phyloP scores from a whole-genome alignment of 2,329 filamentous ascomycete species.

The Diaporthe humulicola region DNA sequence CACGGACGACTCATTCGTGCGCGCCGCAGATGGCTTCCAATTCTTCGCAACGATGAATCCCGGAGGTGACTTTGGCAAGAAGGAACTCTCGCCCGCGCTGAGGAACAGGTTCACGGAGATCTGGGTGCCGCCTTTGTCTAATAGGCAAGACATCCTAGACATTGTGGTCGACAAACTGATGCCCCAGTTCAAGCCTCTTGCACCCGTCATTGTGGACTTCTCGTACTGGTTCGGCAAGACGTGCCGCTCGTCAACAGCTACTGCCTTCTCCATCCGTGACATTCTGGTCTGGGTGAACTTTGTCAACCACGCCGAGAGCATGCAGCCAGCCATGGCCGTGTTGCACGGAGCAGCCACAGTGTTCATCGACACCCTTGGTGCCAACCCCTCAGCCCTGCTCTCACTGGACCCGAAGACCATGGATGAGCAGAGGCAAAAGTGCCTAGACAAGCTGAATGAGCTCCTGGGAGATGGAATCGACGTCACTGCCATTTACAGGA shows the following conservation, averaged over 20 bases:
- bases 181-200: slow-evolving; percentile 66
- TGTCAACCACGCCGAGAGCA: slow-evolving; percentile 75
- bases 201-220: slow-evolving; percentile 83
- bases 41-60: slow-evolving; percentile 99
- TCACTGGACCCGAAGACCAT: slow-evolving; percentile 79
- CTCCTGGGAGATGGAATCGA: slow-evolving; percentile 74
- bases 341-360: slow-evolving; percentile 95
- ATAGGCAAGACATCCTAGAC: slow-evolving; percentile 86
- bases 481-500: slow-evolving; percentile 74
- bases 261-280: slow-evolving; percentile 90
- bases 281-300: slow-evolving; percentile 95
- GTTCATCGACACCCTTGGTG: slow-evolving; percentile 94
- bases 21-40: slow-evolving; percentile 84
- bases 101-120: slow-evolving; percentile 99
- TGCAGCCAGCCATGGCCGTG: slow-evolving; percentile 60
- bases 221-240: slow-evolving; percentile 91
- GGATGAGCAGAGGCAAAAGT: slow-evolving; percentile 77
- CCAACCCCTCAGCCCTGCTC: slow-evolving; percentile 91
- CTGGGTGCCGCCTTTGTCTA: slow-evolving; percentile 92
- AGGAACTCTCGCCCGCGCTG: slow-evolving; percentile 93
- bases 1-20: slow-evolving; percentile 82
- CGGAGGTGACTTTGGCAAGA: slow-evolving; percentile 97
- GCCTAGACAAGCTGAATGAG: slow-evolving; percentile 78
- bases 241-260: slow-evolving; percentile 81
- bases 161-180: slow-evolving; percentile 85